Evolutionary conservation across 2,329 filamentous ascomycete genomes (phyloP), one percentile per base, ranked within the genome.

Genomic region (Purpureocillium lavendulum): DNA sequence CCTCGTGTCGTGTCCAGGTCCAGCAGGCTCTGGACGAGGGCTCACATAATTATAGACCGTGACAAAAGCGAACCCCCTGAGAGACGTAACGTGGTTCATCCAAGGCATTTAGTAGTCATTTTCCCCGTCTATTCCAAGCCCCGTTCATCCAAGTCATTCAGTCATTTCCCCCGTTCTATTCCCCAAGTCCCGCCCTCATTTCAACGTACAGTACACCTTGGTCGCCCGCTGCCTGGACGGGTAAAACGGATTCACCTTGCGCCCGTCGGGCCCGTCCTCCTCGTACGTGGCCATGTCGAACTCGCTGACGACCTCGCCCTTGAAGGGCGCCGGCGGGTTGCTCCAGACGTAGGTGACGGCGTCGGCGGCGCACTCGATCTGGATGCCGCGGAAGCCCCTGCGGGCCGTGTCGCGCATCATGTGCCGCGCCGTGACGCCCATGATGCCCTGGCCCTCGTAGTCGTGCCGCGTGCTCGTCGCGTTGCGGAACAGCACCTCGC

Each of bases 291-390:
- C 17, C 3, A 35, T 38, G 16, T 49, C 36, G 17, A 51, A 35
- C 11, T 41, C 33, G 16, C 41, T 29, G 4, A 51, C 36, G 1
- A 44, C 28, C 17, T 46, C 37, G 11, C 38, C 43, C 15, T 33
- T 40, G 38, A 55, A 56, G 33, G 53, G 53, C 35, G 34, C 37
- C 2, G 53, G 53, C 35, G 50, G 50, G 18, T 52, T 42, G 11
- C 36, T 36, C 51, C 55, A 58, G 10, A 55, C 51, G 10, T 49
- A 40, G 4, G n/a, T 41, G 13, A 57, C 53, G 4, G 49, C 49
- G 21, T 48, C 47, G n/a, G 46, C 37, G 4, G 43, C 32, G 14
- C 42, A 46, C 28, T 53, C 51, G 15, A 58, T 53, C 41, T 56
- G 51, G 21, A 54, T 53, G 1, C 38, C 51, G 18, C 48, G 39